A percentile compares a stretch with the other conserved stretches of the same genome.
These are phyloP conservation scores for Mytilinidion resinicola DNA, from an alignment of 495 filamentous ascomycete species.

Conservation along the genomic window DNA sequence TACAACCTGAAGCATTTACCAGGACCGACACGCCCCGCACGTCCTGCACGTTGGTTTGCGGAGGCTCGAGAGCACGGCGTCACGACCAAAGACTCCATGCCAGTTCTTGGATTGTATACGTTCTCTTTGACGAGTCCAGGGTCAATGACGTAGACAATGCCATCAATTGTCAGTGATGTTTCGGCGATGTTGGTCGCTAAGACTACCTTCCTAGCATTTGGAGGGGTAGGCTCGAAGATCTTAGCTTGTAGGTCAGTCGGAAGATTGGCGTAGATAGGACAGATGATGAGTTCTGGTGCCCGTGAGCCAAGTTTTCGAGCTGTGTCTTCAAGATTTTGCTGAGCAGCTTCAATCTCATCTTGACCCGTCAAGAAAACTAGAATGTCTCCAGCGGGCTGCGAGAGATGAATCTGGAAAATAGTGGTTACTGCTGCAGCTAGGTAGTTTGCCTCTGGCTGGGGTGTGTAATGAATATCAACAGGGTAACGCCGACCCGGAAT, in stretches of 20 bases:
- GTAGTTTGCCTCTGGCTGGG: constrained; percentile 91
- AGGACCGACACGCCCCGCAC: constrained; percentile 86
- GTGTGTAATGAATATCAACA: constrained; percentile 89
- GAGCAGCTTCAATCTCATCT: constrained; percentile 82
- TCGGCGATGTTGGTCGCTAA: constrained; percentile 96
- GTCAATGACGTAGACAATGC: constrained; percentile 89
- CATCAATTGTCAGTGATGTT: constrained; percentile 89
- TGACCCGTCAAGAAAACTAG: constrained; percentile 89
- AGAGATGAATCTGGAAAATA: constrained; percentile 92
- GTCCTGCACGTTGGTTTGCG: constrained; percentile 85
- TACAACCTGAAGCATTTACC: constrained; percentile 95
- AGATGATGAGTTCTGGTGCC: constrained; percentile 61
- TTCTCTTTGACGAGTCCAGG: constrained; percentile 95
- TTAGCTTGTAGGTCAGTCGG: constrained; percentile 87
- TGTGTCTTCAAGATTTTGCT: constrained; percentile 73
- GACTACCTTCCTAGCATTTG: constrained; percentile 83
- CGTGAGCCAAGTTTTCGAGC: constrained; percentile 65
- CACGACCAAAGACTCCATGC: constrained; percentile 86
- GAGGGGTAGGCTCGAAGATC: constrained; percentile 81
- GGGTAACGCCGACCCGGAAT: constrained; percentile 86
- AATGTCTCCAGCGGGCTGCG: constrained; percentile 77
- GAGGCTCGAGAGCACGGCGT: constrained; percentile 91
- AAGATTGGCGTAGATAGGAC: constrained; percentile 86
- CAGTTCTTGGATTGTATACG: constrained; percentile 82
- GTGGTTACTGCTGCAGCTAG: constrained; percentile 87